Percentiles rank a stretch among this genome's conserved stretches.
Conservation (phyloP, 495 filamentous ascomycete genomes). For the Schizothecium vesticola region DNA sequence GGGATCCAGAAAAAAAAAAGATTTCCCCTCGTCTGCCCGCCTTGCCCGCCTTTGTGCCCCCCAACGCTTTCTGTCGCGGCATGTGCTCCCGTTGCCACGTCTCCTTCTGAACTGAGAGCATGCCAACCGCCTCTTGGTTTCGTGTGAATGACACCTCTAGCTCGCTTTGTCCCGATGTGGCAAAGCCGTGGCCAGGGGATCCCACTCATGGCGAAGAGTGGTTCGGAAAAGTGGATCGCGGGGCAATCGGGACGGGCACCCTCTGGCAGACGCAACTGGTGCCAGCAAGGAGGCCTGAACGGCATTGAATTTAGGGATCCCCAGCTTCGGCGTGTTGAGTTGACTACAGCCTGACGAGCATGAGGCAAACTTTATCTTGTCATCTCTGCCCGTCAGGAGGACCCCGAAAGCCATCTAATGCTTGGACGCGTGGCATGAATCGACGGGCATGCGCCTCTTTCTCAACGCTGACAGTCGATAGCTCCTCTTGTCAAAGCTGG, state of each 20-base stretch:
- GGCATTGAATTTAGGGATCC: not conserved
- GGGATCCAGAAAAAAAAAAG: conserved; percentile 3
- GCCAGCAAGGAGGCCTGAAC: not conserved
- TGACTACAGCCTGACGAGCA: not conserved
- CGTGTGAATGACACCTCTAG: not conserved
- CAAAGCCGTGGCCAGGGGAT: not conserved
- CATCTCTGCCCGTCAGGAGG: not conserved
- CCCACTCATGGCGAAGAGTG: not conserved
- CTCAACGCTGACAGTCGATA: too few relatives aligned
- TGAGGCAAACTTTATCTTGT: not conserved
- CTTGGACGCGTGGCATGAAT: not conserved
- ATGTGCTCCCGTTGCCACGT: not conserved
- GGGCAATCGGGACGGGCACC: not conserved
- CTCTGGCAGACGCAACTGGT: not conserved
- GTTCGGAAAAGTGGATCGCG: not conserved
- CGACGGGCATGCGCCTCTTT: not conserved
- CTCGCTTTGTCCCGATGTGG: not conserved
- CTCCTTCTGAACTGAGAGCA: not conserved
- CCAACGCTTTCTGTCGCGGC: not conserved
- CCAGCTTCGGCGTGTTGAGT: not conserved
- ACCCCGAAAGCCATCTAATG: not conserved
- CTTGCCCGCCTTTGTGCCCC: not conserved
- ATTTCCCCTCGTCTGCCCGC: not conserved
- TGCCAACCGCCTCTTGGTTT: not conserved
- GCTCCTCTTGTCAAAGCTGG: too few relatives aligned